Conservation (phyloP, 169 alveolate genomes). For the Eimeria maxima region DNA sequence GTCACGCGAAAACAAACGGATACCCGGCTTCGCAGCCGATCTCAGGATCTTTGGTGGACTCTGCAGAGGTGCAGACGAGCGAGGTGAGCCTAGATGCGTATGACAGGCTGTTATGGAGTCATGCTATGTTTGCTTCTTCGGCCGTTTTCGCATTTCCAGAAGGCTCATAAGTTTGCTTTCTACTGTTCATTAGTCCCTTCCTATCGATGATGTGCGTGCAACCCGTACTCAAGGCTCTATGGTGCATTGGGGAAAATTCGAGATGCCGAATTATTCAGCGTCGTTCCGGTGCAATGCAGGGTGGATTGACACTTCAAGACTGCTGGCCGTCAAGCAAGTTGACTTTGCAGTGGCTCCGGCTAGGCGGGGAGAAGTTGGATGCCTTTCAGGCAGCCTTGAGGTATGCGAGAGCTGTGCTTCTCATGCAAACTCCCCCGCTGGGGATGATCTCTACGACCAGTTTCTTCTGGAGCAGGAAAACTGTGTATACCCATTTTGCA, state of each 20-base stretch:
- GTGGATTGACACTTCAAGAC: conserved; percentile 5
- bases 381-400: conserved; percentile 42
- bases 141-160: background rate
- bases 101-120: background rate
- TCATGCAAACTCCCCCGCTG: background rate
- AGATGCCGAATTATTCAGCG: background rate
- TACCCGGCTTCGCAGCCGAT: background rate
- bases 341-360: conserved; percentile 51
- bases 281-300: background rate
- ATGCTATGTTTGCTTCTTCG: background rate
- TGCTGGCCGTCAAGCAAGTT: conserved; percentile 61
- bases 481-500: background rate
- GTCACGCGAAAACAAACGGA: background rate
- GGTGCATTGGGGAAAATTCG: background rate
- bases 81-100: background rate
- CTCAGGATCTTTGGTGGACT: background rate
- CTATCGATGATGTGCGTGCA: background rate
- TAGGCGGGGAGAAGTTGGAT: conserved; percentile 37
- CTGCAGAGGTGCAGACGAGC: background rate
- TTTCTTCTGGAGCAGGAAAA: background rate
- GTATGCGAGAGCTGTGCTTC: background rate
- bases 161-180: background rate
- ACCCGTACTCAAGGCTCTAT: background rate
- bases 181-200: background rate
- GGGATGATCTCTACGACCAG: background rate